Percentiles rank a stretch among this genome's conserved stretches.
Evolutionary conservation across 169 alveolate species (phyloP).

Genomic region (Amoebophrya sp.): DNA sequence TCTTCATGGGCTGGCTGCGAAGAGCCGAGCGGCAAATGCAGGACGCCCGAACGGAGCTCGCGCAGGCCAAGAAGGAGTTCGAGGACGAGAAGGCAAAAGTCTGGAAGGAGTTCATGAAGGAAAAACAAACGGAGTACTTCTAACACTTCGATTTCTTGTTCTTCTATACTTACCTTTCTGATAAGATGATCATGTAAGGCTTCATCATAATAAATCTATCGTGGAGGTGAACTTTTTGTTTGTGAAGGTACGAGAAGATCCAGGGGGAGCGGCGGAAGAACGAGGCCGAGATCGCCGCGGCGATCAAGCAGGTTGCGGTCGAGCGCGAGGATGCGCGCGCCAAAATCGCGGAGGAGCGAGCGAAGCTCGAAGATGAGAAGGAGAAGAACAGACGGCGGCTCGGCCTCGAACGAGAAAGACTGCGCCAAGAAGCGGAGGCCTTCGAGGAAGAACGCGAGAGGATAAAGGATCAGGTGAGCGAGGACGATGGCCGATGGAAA

Average conservation of each 20-base stretch:
- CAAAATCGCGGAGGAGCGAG: conserved; percentile 54
- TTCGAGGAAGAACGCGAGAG: conserved; percentile 40
- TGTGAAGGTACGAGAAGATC: background rate
- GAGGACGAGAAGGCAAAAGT: conserved; percentile 31
- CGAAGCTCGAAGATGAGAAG: conserved; percentile 50
- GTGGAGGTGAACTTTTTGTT: background rate
- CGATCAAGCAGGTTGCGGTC: conserved; percentile 55
- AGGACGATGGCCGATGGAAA: no score
- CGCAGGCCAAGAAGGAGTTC: conserved; percentile 43
- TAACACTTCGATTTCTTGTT: background rate
- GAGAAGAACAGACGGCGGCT: conserved; percentile 28
- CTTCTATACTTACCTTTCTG: no score
- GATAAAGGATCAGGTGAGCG: conserved; percentile 48
- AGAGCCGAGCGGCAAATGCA: background rate
- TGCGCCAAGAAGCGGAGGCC: conserved; percentile 22
- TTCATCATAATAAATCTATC: no score
- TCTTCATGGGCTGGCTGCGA: background rate
- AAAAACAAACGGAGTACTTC: conserved; percentile 18
- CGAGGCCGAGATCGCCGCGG: conserved; percentile 51
- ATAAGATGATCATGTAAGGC: no score
- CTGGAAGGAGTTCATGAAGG: conserved; percentile 36
- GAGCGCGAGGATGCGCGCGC: conserved; percentile 63
- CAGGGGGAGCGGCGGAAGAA: conserved; percentile 55
- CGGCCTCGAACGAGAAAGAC: conserved; percentile 20
- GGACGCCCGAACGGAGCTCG: conserved; percentile 30